phyloP scores from a whole-genome alignment of 768 basidiomycete genomes.

The Lactarius deliciosus region DNA sequence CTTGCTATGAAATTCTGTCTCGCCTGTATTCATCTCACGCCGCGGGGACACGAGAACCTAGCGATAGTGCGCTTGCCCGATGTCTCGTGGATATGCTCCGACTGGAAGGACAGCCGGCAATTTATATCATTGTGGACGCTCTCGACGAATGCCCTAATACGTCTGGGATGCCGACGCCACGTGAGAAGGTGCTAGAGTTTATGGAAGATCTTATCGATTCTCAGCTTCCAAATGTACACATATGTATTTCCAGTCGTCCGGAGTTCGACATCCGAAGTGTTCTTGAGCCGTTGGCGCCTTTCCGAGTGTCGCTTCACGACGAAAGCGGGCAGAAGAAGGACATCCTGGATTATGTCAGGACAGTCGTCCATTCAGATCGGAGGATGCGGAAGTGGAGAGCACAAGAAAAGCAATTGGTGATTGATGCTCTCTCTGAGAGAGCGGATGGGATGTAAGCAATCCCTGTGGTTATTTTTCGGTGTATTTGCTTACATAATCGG shows the following conservation, averaged over 20 bases:
- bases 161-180: slow-evolving; percentile 2
- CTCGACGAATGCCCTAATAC: neutral
- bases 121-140: neutral
- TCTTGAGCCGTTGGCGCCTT: neutral
- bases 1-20: neutral
- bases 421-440: slow-evolving; percentile 1
- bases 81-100: slow-evolving; percentile 3
- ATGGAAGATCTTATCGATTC: neutral
- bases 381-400: slow-evolving; percentile 5
- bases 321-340: neutral
- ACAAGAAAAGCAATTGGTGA: neutral
- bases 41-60: neutral
- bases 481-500: neutral
- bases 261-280: neutral
- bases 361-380: neutral
- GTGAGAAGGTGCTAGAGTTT: neutral
- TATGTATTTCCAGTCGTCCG: slow-evolving; percentile 1
- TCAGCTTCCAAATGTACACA: neutral
- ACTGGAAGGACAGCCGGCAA: neutral
- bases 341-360: neutral
- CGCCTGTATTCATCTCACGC: neutral
- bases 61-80: neutral
- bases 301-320: neutral
- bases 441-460: neutral
- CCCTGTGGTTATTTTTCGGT: neutral